phyloP scores from a whole-genome alignment of 1,284 basidiomycete genomes.

The Leccinum fuscescens region DNA sequence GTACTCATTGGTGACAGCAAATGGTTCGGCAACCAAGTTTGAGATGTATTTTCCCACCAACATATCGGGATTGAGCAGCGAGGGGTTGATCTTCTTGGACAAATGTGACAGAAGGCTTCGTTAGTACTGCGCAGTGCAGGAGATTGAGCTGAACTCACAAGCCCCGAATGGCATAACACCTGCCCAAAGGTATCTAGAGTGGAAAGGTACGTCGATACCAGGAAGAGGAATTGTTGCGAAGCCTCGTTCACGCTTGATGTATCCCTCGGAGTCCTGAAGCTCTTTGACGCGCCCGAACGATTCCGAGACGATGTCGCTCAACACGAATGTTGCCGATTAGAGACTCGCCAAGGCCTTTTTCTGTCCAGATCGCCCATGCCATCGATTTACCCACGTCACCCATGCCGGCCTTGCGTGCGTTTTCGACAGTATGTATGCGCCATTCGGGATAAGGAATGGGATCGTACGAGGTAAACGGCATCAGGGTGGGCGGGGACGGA shows the following conservation, averaged over 20 bases:
- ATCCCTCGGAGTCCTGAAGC: constrained; percentile 79
- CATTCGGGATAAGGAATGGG: constrained; percentile 62
- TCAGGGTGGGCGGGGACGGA: constrained; percentile 2
- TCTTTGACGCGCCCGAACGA: constrained; percentile 80
- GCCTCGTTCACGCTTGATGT: constrained; percentile 93
- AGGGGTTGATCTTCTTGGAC: constrained; percentile 95
- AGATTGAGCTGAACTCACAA: constrained; percentile 49
- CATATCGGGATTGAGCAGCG: constrained; percentile 88
- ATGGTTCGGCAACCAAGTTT: constrained; percentile 94
- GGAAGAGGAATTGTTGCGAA: constrained; percentile 95
- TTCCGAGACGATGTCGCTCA: constrained; percentile 85
- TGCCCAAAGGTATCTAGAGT: constrained; percentile 97
- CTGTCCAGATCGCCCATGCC: constrained; percentile 44
- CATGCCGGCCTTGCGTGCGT: constrained; percentile 54
- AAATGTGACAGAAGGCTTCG: constrained; percentile 59
- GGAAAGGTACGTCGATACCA: constrained; percentile 99
- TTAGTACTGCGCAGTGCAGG: constrained; percentile 19
- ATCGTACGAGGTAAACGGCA: constrained; percentile 27
- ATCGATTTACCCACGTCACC: constrained; percentile 53
- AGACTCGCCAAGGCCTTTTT: constrained; percentile 22
- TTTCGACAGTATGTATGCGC: constrained; percentile 47
- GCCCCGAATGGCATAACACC: constrained; percentile 97
- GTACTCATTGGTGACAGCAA: constrained; percentile 87
- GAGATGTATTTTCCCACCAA: constrained; percentile 95
- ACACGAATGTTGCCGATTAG: constrained; percentile 36